Conservation (phyloP, 2,329 filamentous ascomycete genomes). For the Colletotrichum noveboracense region DNA sequence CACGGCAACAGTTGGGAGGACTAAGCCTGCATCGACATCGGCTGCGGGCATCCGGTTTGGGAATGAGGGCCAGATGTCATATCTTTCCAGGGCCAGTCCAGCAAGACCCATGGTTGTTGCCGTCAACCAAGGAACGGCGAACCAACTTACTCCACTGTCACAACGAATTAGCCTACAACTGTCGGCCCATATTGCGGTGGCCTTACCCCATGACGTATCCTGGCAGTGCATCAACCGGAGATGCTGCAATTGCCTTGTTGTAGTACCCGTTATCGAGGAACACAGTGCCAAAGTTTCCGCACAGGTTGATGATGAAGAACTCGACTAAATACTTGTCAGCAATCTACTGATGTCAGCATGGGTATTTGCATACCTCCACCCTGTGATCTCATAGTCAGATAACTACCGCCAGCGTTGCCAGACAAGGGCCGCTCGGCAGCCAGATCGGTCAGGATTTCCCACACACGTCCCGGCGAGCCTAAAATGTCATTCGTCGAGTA, state of each 20-base stretch:
- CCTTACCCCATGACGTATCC: conserved; percentile 78
- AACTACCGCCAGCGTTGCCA: conserved; percentile 82
- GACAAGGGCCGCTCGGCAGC: conserved; percentile 74
- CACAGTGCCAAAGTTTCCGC: conserved; percentile 84
- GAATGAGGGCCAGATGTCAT: conserved; percentile 74
- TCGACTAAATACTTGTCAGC: conserved; percentile 47
- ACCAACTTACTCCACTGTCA: conserved; percentile 75
- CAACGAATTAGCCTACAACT: neutral
- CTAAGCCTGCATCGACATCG: conserved; percentile 83
- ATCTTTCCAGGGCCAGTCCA: conserved; percentile 79
- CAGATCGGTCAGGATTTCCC: conserved; percentile 76
- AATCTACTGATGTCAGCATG: too few relatives aligned
- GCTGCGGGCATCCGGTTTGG: conserved; percentile 73
- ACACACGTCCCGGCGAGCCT: conserved; percentile 78
- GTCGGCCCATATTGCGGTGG: too few relatives aligned
- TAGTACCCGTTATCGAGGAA: conserved; percentile 91
- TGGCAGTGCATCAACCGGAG: conserved; percentile 82
- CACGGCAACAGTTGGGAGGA: conserved; percentile 84
- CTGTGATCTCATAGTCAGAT: conserved; percentile 83
- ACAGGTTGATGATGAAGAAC: conserved; percentile 89
- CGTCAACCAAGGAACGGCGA: conserved; percentile 89
- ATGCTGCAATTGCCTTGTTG: conserved; percentile 91
- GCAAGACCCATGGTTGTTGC: conserved; percentile 89
- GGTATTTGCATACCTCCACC: conserved; percentile 59
- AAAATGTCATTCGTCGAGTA: conserved; percentile 77